Percentiles rank a stretch among this genome's conserved stretches.
These are phyloP conservation scores for Dipsacomyces acuminosporus DNA, from an alignment of 371 early-diverging fungal genomes.

Conservation along the genomic window DNA sequence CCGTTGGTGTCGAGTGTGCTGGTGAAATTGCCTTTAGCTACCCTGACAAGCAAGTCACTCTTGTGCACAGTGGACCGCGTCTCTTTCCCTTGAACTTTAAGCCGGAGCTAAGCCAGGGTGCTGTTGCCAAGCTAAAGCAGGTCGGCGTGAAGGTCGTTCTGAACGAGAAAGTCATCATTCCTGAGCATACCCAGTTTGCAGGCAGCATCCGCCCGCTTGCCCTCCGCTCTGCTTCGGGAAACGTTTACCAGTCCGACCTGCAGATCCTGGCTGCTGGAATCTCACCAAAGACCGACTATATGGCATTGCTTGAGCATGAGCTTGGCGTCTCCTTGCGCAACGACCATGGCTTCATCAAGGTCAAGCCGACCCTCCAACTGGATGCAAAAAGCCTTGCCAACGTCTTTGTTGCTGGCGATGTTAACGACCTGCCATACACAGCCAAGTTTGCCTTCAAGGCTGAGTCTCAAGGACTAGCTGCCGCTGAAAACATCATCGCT, in stretches of 20 bases:
- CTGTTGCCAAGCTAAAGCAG: constrained; percentile 16
- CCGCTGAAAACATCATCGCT: constrained; percentile 11
- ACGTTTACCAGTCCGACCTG: constrained; percentile 19
- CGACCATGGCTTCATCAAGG: constrained; percentile 51
- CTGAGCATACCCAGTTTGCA: not conserved
- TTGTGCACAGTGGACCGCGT: constrained; percentile 50
- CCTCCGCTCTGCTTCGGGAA: constrained; percentile 6
- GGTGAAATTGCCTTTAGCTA: constrained; percentile 62
- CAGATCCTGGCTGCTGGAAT: constrained; percentile 28
- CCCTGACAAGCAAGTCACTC: constrained; percentile 58
- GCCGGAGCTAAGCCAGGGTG: constrained; percentile 10
- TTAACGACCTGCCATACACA: constrained; percentile 37
- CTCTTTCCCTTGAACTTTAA: constrained; percentile 30
- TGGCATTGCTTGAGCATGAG: constrained; percentile 10
- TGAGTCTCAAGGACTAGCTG: constrained; percentile 20
- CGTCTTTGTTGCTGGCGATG: constrained; percentile 66
- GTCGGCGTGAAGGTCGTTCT: constrained; percentile 33
- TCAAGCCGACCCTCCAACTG: constrained; percentile 62
- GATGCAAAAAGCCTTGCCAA: constrained; percentile 56
- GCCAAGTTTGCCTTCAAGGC: constrained; percentile 39
- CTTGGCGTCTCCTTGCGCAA: constrained; percentile 13
- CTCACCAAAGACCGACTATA: constrained; percentile 25
- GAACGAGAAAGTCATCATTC: constrained; percentile 16
- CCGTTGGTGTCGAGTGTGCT: constrained; percentile 59
- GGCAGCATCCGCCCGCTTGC: constrained; percentile 9